Conservation (phyloP, 495 filamentous ascomycete genomes). For the Aspergillus egyptiacus region DNA sequence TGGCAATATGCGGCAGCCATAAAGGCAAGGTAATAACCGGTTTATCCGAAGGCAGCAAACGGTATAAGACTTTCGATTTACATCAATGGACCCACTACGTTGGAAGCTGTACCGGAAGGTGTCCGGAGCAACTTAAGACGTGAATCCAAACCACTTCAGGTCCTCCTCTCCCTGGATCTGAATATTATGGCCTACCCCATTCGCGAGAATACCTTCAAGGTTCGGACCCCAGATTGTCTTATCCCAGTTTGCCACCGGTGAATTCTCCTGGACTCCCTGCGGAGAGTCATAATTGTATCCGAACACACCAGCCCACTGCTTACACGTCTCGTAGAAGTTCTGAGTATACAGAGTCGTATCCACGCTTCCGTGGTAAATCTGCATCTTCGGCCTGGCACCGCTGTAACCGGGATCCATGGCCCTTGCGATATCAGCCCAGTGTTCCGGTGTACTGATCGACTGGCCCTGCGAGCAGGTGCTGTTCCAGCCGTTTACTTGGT, state of each 20-base stretch:
- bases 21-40: too few species aligned
- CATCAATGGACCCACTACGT: too few species aligned
- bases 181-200: conserved; percentile 44
- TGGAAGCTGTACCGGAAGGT: too few species aligned
- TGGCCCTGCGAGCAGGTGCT: conserved; percentile 47
- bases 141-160: conserved; percentile 44
- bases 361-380: conserved; percentile 49
- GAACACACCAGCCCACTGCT: conserved; percentile 54
- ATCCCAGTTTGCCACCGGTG: conserved; percentile 33
- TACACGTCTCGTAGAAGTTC: conserved; percentile 48
- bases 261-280: conserved; percentile 30
- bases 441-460: conserved; percentile 34
- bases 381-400: conserved; percentile 50
- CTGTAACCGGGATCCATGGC: conserved; percentile 50
- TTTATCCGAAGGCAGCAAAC: too few species aligned
- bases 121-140: too few species aligned
- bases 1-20: too few species aligned
- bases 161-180: conserved; percentile 43
- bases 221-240: conserved; percentile 48
- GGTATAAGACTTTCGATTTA: too few species aligned
- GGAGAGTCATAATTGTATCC: conserved; percentile 25
- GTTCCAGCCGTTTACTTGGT: conserved; percentile 28
- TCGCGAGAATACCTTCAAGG: conserved; percentile 44
- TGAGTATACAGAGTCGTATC: conserved; percentile 44
- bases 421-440: conserved; percentile 47